These are phyloP conservation scores for Stevia rebaudiana DNA, from an alignment of 140 eudicot species.

Conservation along the genomic window DNA sequence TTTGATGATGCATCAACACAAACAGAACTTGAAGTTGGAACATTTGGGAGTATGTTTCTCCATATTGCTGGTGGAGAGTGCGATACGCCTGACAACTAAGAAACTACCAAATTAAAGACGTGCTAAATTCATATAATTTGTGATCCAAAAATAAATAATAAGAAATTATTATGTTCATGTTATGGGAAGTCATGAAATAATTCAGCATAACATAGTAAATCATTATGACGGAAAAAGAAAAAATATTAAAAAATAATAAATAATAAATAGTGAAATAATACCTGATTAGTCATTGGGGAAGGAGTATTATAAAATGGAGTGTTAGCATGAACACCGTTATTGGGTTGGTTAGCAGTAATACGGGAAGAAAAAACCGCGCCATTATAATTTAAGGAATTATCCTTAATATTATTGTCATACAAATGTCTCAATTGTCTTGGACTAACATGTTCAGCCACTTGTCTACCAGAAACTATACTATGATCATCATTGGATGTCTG, in stretches of 20 bases:
- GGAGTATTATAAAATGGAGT: conserved; percentile 78
- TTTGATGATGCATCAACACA: conserved; percentile 42
- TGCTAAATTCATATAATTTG: background rate
- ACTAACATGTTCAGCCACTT: conserved; percentile 48
- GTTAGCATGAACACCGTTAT: conserved; percentile 55
- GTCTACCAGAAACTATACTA: conserved; percentile 41
- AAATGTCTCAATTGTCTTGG: conserved; percentile 56
- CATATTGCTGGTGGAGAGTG: conserved; percentile 74
- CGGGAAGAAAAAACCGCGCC: conserved; percentile 31
- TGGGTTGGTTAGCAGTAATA: conserved; percentile 33
- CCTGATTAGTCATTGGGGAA: conserved; percentile 87
- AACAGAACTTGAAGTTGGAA: conserved; percentile 39
- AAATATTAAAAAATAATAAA: background rate
- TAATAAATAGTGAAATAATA: conserved; percentile 1
- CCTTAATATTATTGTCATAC: conserved; percentile 44
- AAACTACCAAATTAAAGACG: background rate
- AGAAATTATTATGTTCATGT: background rate
- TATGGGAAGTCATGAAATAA: background rate
- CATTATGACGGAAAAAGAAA: background rate
- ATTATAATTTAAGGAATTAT: conserved; percentile 50
- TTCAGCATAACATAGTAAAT: background rate
- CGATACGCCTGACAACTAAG: conserved; percentile 71
- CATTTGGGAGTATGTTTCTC: conserved; percentile 62
- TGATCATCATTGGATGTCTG: conserved; percentile 47
- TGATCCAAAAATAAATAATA: background rate